These are phyloP conservation scores for Cercospora canescens DNA, from an alignment of 2,329 filamentous ascomycete species.

Conservation along the genomic window DNA sequence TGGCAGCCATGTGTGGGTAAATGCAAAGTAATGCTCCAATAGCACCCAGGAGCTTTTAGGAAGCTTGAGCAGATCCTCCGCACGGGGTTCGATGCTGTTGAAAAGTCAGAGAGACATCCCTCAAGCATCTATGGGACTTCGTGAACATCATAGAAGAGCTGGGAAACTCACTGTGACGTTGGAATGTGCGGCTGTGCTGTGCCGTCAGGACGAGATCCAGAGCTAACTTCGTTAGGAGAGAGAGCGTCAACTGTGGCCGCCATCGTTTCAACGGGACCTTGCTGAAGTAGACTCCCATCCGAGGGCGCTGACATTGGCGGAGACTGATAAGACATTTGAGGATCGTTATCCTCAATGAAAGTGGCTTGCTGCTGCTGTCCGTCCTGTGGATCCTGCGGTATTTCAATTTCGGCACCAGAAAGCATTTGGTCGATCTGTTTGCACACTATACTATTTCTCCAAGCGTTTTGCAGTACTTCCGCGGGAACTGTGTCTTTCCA, in stretches of 20 bases:
- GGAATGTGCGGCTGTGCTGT: background rate
- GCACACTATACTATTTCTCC: conserved; percentile 62
- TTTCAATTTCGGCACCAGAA: conserved; percentile 43
- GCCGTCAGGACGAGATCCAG: background rate
- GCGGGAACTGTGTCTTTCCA: conserved; percentile 55
- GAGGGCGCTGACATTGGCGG: conserved; percentile 23
- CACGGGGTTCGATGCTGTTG: background rate
- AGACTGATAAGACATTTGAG: conserved; percentile 18
- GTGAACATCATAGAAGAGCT: background rate
- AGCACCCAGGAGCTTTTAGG: conserved; percentile 60
- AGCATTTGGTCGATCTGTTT: conserved; percentile 64
- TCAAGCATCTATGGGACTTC: background rate
- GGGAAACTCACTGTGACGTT: background rate
- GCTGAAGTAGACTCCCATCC: conserved; percentile 7
- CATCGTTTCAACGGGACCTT: background rate
- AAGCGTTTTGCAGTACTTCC: conserved; percentile 60
- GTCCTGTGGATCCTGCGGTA: background rate
- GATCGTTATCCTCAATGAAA: background rate
- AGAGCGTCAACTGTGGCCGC: background rate
- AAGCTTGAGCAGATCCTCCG: conserved; percentile 35
- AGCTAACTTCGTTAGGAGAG: background rate
- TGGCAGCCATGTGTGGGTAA: conserved; percentile 75
- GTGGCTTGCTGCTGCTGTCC: background rate
- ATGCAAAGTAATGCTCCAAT: conserved; percentile 72
- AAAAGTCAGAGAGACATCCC: background rate